These are phyloP conservation scores for Blastobotrys peoriensis DNA, from an alignment of 805 yeast species.

Conservation along the genomic window DNA sequence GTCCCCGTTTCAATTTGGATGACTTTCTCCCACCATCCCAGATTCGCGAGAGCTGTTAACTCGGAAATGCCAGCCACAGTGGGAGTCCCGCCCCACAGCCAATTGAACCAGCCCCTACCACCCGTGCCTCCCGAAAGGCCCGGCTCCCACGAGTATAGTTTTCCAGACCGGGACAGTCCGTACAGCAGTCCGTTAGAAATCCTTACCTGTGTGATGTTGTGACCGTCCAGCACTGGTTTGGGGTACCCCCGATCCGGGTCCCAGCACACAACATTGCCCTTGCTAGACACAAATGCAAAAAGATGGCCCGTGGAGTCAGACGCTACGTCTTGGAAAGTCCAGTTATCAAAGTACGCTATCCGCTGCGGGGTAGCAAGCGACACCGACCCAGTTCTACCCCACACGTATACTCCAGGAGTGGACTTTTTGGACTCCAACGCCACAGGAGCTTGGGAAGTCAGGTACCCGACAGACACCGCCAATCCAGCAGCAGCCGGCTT, in stretches of 20 bases:
- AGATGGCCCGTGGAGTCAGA: constrained; percentile 36
- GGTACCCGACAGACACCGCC: not conserved
- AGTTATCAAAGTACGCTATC: constrained; percentile 57
- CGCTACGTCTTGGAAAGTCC: constrained; percentile 50
- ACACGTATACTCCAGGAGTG: constrained; percentile 54
- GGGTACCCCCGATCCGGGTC: constrained; percentile 36
- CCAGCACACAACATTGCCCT: constrained; percentile 75
- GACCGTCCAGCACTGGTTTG: constrained; percentile 39
- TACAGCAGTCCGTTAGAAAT: constrained; percentile 45
- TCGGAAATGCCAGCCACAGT: not conserved
- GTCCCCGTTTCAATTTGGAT: constrained; percentile 55
- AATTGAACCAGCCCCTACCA: not conserved
- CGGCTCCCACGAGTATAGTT: constrained; percentile 24
- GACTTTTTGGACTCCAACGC: constrained; percentile 20
- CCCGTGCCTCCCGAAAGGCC: not conserved
- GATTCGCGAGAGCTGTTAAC: constrained; percentile 9
- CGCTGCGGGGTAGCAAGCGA: constrained; percentile 52
- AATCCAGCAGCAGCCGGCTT: not conserved
- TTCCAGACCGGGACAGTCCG: constrained; percentile 37
- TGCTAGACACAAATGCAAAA: constrained; percentile 52
- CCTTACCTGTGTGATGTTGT: constrained; percentile 38
- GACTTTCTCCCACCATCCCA: constrained; percentile 43
- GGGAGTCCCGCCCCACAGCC: not conserved
- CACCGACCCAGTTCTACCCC: constrained; percentile 42
- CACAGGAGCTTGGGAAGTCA: not conserved